Base-by-base conservation (phyloP, 192 early-diverging fungal species). In the Coemansia sp. region DNA sequence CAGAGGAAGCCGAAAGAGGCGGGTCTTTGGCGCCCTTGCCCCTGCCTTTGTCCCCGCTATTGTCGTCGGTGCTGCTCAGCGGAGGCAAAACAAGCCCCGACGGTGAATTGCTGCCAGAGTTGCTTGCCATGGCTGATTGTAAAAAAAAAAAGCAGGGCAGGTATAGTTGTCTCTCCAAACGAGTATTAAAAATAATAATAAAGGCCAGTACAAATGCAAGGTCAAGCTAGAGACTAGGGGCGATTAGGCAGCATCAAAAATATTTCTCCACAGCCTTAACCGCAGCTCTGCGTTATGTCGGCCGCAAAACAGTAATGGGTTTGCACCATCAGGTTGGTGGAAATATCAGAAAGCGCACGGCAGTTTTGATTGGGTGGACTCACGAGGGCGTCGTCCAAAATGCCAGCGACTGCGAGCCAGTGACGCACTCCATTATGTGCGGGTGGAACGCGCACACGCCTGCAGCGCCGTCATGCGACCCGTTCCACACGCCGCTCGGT, bases 361-460 rank as follows among this genome's bases (percentile, higher is more conserved):
- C n/a, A n/a, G n/a, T n/a, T n/a, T n/a, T n/a, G n/a, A n/a, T n/a
- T n/a, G n/a, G n/a, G n/a, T n/a, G n/a, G n/a, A n/a, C n/a, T n/a
- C n/a, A n/a, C n/a, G n/a, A n/a, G n/a, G n/a, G n/a, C n/a, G n/a
- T 10, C 14, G 70, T 56, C 70, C 70, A 74, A 9, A 74, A 21
- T 5, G 70, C 48, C 38, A 74, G 38, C 14, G 64, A 52, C 6
- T 39, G 48, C 13, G 70, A 51, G n/a, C 60, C 73, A 33, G 62
- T 69, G 3, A 65, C 34, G 48, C 65, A 68, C 30, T 65, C 58
- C 62, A 76, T 64, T 18, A 69, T 15, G 11, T 46, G 36, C 0
- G 73, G 65, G 32, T 76, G 68, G 23, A 76, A 76, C 0, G 65
- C 66, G 32, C 73, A 76, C 4, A 65, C 65, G 11, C 58, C 47